Evolutionary conservation across 1,284 basidiomycete genomes (phyloP).

Genomic region (Dichomitus squalens): DNA sequence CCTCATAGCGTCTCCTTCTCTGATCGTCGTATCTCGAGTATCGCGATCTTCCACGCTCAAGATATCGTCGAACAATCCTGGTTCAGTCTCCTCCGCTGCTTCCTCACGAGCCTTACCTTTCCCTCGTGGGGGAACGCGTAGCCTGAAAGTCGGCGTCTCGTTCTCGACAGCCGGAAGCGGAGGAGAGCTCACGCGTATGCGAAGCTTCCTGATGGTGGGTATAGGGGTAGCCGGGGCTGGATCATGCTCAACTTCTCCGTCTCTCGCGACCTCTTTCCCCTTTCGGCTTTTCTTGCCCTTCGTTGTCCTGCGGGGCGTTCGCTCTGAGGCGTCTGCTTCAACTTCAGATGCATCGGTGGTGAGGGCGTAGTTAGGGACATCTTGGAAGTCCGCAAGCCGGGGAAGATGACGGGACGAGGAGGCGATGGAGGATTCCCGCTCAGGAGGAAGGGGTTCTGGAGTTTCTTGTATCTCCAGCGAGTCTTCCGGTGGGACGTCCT

Average conservation of each 20-base stretch:
- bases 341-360: constrained; percentile 31
- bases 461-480: constrained; percentile 14
- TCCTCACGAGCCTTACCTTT: constrained; percentile 69
- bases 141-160: constrained; percentile 44
- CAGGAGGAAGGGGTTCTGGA: constrained; percentile 2
- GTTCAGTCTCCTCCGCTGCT: constrained; percentile 37
- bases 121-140: constrained; percentile 54
- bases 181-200: constrained; percentile 40
- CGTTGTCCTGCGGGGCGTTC: constrained; percentile 21
- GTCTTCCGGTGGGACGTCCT: constrained; percentile 6
- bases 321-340: constrained; percentile 31
- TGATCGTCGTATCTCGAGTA: constrained; percentile 71
- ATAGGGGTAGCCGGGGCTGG: constrained; percentile 32
- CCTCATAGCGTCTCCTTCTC: constrained; percentile 66
- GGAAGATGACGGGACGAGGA: constrained; percentile 48
- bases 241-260: constrained; percentile 27
- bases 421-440: constrained; percentile 47
- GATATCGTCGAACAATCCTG: constrained; percentile 83
- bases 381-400: constrained; percentile 10
- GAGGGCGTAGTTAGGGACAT: constrained; percentile 11
- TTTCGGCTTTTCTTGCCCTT: constrained; percentile 25
- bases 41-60: constrained; percentile 76
- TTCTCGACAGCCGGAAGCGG: constrained; percentile 32
- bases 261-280: constrained; percentile 17
- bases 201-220: constrained; percentile 42